Conservation (phyloP, 2,329 filamentous ascomycete species). For the Diaporthe ilicicola region DNA sequence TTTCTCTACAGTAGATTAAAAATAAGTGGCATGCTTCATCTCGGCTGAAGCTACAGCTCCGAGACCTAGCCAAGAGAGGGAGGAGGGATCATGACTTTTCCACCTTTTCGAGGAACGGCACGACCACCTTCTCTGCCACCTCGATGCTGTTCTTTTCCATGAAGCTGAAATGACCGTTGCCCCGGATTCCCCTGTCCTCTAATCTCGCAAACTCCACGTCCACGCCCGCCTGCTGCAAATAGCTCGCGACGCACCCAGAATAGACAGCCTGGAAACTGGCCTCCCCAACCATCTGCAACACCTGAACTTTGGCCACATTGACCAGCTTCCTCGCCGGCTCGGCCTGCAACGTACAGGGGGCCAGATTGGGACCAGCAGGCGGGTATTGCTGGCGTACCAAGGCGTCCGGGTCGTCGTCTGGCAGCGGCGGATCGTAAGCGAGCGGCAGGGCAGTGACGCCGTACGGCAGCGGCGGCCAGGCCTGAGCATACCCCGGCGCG, state of each 20-base stretch:
- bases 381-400: conserved; percentile 43
- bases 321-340: conserved; percentile 45
- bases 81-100: not conserved
- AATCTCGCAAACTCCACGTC: conserved; percentile 53
- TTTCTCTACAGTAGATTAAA: not conserved
- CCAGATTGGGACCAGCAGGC: conserved; percentile 34
- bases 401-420: conserved; percentile 37
- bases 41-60: not conserved
- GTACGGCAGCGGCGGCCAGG: not conserved
- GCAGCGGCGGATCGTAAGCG: conserved; percentile 41
- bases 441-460: conserved; percentile 42
- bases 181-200: conserved; percentile 47
- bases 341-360: conserved; percentile 47
- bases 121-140: conserved; percentile 38
- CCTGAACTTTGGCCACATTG: conserved; percentile 46
- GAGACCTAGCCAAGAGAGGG: not conserved
- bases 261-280: conserved; percentile 55
- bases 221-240: conserved; percentile 52
- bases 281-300: conserved; percentile 51
- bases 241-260: conserved; percentile 52
- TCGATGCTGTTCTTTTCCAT: conserved; percentile 57
- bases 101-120: not conserved
- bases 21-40: not conserved
- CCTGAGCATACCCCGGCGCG: not conserved
- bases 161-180: conserved; percentile 59